A percentile compares a stretch with the other conserved stretches of the same genome.
phyloP scores from a whole-genome alignment of 306 rosid genomes.

The Vigna mungo region DNA sequence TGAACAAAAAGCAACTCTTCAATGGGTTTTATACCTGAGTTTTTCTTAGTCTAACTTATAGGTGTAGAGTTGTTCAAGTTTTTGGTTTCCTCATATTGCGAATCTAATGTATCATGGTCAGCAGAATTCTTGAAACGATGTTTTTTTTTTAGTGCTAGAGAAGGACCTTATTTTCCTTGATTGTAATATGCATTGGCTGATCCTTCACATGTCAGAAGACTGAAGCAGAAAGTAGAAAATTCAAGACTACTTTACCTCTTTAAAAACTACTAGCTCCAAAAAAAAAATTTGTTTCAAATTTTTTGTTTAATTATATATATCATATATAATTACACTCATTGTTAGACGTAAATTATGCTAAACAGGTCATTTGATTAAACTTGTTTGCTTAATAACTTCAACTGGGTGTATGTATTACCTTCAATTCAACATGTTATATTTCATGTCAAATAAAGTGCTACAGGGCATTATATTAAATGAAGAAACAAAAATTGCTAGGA shows the following conservation, averaged over 20 bases:
- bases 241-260: not conserved
- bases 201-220: not conserved
- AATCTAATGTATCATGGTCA: not conserved
- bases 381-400: not conserved
- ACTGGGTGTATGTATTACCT: not conserved
- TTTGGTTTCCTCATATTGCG: not conserved
- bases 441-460: not conserved
- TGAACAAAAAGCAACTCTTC: constrained; percentile 33
- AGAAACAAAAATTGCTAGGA: not conserved
- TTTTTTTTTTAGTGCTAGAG: not conserved
- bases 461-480: too few relatives aligned
- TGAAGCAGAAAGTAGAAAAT: not conserved
- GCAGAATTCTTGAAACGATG: not conserved
- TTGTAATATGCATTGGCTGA: not conserved
- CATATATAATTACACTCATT: too few relatives aligned
- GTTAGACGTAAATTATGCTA: not conserved
- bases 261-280: not conserved
- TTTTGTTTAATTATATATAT: not conserved
- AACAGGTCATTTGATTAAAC: not conserved
- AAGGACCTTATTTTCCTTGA: not conserved
- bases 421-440: not conserved
- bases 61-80: not conserved
- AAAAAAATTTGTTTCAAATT: not conserved
- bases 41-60: constrained; percentile 14
- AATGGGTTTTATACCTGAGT: not conserved